Base-by-base conservation (phyloP, 140 eudicot genomes). In the Cichorium intybus region DNA sequence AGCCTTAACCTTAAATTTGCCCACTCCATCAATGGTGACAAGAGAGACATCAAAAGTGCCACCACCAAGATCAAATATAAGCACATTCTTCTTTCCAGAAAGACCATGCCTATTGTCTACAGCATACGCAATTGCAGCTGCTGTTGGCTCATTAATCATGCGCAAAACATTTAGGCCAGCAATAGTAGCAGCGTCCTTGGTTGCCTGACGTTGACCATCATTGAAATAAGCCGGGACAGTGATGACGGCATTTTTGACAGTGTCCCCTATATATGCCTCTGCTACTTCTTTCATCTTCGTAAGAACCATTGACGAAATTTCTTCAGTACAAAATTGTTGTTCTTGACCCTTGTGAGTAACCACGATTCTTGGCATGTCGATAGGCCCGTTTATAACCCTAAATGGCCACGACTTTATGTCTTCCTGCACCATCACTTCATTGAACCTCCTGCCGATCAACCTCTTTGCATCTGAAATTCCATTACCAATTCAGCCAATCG, bases 41-140 rank as follows among this genome's bases (percentile, higher is more conserved):
- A 72, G 1, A 1, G 77, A 72, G 24, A 72, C 63, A 54, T 72
- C 71, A 54, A 72, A 43, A 43, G 49, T 43, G 49, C 49, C 49
- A 43, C 49, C 49, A 15, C 49, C 49, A 0, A 43, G 49, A 63
- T 72, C 71, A 39, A 72, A 62, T 18, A 62, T 10, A 0, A 72
- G 26, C 28, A 62, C 77, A 20, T 62, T 71, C 3, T 11, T 52
- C 49, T 52, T 62, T 7, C 48, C 8, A 20, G n/a, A 10, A 12
- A 0, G 14, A 39, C 1, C 1, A 9, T 6, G 7, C 39, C 14
- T 57, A 28, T 58, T 31, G 22, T 39, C 68, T 6, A 70, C 21
- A 47, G 60, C 75, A 47, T 59, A 70, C 0, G 75, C 75, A 29
- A 59, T 33, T 59, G 75, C 68, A 29, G 75, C 75, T 47, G 75